These are phyloP conservation scores for Powellomyces hirtus DNA, from an alignment of 192 early-diverging fungal genomes.

Conservation along the genomic window DNA sequence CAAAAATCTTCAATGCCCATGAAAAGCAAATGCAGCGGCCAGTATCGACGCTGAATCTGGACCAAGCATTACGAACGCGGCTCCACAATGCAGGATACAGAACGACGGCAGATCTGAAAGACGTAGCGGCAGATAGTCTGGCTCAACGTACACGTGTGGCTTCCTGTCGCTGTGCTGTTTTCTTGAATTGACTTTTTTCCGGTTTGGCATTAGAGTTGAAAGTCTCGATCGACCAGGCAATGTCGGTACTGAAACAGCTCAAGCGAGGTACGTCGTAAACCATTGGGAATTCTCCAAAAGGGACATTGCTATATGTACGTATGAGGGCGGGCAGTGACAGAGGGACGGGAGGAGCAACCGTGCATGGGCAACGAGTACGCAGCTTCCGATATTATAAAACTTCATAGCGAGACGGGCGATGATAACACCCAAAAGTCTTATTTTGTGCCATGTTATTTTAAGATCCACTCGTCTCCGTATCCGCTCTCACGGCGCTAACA, in stretches of 20 bases:
- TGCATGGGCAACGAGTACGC: too few species aligned
- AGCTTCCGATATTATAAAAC: too few species aligned
- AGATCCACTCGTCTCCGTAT: constrained; percentile 30
- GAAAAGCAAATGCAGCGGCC: constrained; percentile 31
- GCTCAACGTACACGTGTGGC: constrained; percentile 16
- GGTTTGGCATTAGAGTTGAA: background rate
- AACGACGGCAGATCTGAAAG: constrained; percentile 27
- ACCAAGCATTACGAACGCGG: background rate
- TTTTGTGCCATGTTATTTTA: background rate
- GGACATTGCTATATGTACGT: too few species aligned
- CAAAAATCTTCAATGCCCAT: too few species aligned
- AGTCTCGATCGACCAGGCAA: background rate
- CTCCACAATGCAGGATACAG: constrained; percentile 35
- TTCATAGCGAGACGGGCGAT: background rate
- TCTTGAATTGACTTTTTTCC: background rate
- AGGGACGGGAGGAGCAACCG: too few species aligned
- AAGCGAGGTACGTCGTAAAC: background rate
- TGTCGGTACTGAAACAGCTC: background rate
- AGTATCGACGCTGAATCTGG: constrained; percentile 20
- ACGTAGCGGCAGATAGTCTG: constrained; percentile 11
- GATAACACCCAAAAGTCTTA: background rate
- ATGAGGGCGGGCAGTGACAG: too few species aligned
- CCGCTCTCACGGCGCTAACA: constrained; percentile 35
- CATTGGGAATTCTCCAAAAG: too few species aligned
- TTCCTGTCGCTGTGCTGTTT: background rate